phyloP scores from a whole-genome alignment of 768 basidiomycete species.

The Russula emetica region DNA sequence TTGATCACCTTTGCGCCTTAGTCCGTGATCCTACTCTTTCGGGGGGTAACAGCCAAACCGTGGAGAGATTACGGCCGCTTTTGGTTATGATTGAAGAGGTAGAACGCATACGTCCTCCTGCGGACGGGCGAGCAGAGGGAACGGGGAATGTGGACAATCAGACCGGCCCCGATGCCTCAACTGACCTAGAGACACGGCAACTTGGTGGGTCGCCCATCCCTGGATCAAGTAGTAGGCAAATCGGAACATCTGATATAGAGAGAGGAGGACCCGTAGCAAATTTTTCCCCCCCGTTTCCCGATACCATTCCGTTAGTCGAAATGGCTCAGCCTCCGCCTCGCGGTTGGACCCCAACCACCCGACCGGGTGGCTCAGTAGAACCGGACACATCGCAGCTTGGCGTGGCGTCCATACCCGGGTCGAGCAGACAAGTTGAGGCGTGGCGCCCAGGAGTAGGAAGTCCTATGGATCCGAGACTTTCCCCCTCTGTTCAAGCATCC shows the following conservation, averaged over 20 bases:
- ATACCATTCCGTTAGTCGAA: neutral
- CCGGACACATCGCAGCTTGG: too few relatives aligned
- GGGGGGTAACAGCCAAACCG: too few relatives aligned
- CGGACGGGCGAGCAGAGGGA: neutral
- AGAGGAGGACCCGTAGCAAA: neutral
- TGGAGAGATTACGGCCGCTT: neutral
- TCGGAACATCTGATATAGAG: too few relatives aligned
- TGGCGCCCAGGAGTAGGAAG: neutral
- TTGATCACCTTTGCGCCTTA: neutral
- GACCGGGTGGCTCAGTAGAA: too few relatives aligned
- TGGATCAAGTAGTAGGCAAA: neutral
- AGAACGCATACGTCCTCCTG: neutral
- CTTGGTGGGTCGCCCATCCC: neutral
- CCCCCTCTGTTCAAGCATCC: too few relatives aligned
- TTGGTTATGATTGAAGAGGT: conserved; percentile 3
- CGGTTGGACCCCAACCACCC: too few relatives aligned
- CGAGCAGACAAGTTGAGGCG: neutral
- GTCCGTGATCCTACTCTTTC: neutral
- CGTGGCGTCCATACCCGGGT: neutral
- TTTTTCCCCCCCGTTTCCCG: neutral
- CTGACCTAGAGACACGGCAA: too few relatives aligned
- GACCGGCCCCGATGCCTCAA: neutral
- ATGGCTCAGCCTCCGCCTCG: too few relatives aligned
- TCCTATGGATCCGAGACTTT: neutral
- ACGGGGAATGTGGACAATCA: neutral